Conservation (phyloP, 2,329 filamentous ascomycete genomes). For the Dothidotthia symphoricarpi region DNA sequence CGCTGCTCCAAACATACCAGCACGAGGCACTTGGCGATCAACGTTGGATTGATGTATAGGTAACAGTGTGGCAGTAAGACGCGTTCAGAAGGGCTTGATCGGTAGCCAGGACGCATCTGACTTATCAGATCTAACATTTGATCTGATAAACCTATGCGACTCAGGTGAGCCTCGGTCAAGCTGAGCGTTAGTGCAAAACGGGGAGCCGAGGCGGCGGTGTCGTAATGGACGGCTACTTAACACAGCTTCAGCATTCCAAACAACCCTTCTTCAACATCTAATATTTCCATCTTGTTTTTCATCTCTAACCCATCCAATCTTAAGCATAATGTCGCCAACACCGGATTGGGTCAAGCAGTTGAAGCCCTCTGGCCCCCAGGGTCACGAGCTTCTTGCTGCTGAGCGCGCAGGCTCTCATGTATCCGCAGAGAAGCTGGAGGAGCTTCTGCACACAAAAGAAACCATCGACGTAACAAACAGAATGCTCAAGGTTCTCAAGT, state of each 20-base stretch:
- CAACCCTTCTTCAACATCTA: no score
- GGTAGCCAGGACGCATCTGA: no score
- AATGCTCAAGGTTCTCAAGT: slow-evolving; percentile 63
- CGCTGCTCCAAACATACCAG: no score
- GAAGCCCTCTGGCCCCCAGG: slow-evolving; percentile 65
- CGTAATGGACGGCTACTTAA: slow-evolving; percentile 8
- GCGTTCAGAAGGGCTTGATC: no score
- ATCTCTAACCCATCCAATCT: slow-evolving; percentile 4
- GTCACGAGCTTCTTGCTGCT: slow-evolving; percentile 64
- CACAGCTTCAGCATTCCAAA: no score
- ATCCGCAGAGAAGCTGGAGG: slow-evolving; percentile 64
- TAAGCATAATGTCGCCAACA: slow-evolving; percentile 40
- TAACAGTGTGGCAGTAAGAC: no score
- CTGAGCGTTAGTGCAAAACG: slow-evolving; percentile 9
- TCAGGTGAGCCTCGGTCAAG: no score
- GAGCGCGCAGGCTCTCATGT: slow-evolving; percentile 68
- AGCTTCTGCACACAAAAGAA: slow-evolving; percentile 68
- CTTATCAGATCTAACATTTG: no score
- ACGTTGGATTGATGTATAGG: no score
- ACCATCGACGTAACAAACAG: slow-evolving; percentile 59
- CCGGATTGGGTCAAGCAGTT: slow-evolving; percentile 67
- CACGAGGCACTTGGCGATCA: no score
- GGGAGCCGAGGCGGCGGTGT: slow-evolving; percentile 24
- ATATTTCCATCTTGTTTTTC: slow-evolving; percentile 1
- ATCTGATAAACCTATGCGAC: no score